Evolutionary conservation across 176 grass and related monocot genomes (phyloP).

Genomic region (Triticum turgidum): DNA sequence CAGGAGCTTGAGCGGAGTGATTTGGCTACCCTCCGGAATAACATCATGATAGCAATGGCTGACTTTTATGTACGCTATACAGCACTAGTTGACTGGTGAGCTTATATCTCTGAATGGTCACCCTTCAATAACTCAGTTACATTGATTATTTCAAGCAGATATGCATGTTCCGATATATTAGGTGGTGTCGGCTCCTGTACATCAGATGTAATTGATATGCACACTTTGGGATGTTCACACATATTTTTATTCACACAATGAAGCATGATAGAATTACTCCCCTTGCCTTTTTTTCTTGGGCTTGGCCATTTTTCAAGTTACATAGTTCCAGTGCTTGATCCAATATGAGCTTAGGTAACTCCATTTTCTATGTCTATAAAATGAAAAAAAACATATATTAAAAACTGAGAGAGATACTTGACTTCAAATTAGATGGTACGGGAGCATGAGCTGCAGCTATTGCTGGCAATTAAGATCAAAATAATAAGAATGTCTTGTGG

Average conservation of each 20-base stretch:
- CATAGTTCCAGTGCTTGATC: background rate
- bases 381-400: background rate
- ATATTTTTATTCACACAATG: background rate
- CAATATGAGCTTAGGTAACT: background rate
- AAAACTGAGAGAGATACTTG: background rate
- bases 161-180: background rate
- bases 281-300: slow-evolving; percentile 9
- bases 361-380: background rate
- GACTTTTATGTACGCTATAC: slow-evolving; percentile 98
- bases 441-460: background rate
- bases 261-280: background rate
- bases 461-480: background rate
- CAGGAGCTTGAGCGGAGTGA: slow-evolving; percentile 96
- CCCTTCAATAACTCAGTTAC: slow-evolving; percentile 11
- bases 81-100: slow-evolving; percentile 86
- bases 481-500: background rate
- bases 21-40: slow-evolving; percentile 80
- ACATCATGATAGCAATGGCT: slow-evolving; percentile 88
- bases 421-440: background rate
- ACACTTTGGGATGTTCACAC: background rate
- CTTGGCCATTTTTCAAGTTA: background rate
- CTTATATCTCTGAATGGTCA: slow-evolving; percentile 25
- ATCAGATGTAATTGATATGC: background rate
- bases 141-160: slow-evolving; percentile 12
- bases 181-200: background rate